Conservation (phyloP, 2,329 filamentous ascomycete genomes). For the Pseudocercospora musae region DNA sequence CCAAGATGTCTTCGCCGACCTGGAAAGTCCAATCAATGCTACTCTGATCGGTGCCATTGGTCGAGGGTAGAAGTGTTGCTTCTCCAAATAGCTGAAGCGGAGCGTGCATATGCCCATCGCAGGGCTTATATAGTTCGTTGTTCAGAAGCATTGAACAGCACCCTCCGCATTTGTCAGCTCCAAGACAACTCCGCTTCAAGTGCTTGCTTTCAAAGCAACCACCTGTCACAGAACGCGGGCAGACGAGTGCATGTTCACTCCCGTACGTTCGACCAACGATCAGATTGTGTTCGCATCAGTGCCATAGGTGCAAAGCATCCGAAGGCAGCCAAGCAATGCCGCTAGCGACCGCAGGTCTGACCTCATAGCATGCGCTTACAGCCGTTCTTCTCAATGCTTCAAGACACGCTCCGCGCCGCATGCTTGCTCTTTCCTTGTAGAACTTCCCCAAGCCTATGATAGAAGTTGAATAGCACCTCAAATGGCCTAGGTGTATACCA, state of each 20-base stretch:
- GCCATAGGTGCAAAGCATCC: not conserved
- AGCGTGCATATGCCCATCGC: not conserved
- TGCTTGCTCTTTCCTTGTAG: not conserved
- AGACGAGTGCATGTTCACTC: no score
- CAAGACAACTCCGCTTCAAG: not conserved
- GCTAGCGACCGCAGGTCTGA: not conserved
- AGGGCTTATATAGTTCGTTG: not conserved
- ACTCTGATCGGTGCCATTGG: constrained; percentile 52
- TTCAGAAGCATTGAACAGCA: not conserved
- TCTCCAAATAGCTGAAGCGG: no score
- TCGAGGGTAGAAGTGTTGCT: not conserved
- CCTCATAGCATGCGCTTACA: not conserved
- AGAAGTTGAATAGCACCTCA: no score
- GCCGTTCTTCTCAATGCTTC: not conserved
- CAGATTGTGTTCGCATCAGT: not conserved
- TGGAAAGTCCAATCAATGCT: constrained; percentile 58
- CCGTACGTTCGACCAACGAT: no score
- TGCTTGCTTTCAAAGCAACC: not conserved
- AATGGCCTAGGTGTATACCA: not conserved
- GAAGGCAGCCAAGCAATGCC: not conserved
- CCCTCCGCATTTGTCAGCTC: not conserved
- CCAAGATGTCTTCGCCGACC: constrained; percentile 53
- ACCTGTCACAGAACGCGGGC: not conserved
- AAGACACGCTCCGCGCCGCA: not conserved
- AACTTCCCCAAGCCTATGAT: not conserved